Percentiles rank a stretch among this genome's conserved stretches.
Conservation (phyloP, 2,329 filamentous ascomycete genomes). For the Phialocephala subalpina region DNA sequence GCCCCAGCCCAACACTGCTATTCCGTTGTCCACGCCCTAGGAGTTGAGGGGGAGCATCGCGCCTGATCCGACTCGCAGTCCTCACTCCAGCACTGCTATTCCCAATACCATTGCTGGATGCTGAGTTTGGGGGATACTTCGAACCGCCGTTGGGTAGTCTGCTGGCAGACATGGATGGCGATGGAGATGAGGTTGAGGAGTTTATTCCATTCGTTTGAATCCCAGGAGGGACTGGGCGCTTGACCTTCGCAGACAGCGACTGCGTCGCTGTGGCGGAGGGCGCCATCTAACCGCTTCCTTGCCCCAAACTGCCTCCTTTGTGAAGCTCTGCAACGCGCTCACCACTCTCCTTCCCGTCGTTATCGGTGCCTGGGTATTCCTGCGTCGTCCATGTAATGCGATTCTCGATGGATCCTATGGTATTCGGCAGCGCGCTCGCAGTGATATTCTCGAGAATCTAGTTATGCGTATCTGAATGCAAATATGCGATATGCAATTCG, state of each 20-base stretch:
- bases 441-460: neutral
- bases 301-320: neutral
- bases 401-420: neutral
- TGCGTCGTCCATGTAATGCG: neutral
- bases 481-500: slow-evolving; percentile 1
- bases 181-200: slow-evolving; percentile 60
- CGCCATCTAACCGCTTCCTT: slow-evolving; percentile 36
- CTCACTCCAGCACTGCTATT: slow-evolving; percentile 50
- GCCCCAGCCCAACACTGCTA: slow-evolving; percentile 55
- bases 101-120: slow-evolving; percentile 53
- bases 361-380: slow-evolving; percentile 4
- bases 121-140: slow-evolving; percentile 59
- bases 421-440: neutral
- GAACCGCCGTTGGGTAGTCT: slow-evolving; percentile 51
- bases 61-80: slow-evolving; percentile 64
- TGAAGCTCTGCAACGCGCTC: slow-evolving; percentile 2
- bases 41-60: slow-evolving; percentile 59
- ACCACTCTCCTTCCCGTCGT: slow-evolving; percentile 2
- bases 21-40: slow-evolving; percentile 58
- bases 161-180: slow-evolving; percentile 61
- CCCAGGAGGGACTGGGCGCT: slow-evolving; percentile 71
- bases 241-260: slow-evolving; percentile 60
- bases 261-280: slow-evolving; percentile 40
- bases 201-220: slow-evolving; percentile 52
- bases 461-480: neutral